These are phyloP conservation scores for Halenospora varia DNA, from an alignment of 495 filamentous ascomycete genomes.

Conservation along the genomic window DNA sequence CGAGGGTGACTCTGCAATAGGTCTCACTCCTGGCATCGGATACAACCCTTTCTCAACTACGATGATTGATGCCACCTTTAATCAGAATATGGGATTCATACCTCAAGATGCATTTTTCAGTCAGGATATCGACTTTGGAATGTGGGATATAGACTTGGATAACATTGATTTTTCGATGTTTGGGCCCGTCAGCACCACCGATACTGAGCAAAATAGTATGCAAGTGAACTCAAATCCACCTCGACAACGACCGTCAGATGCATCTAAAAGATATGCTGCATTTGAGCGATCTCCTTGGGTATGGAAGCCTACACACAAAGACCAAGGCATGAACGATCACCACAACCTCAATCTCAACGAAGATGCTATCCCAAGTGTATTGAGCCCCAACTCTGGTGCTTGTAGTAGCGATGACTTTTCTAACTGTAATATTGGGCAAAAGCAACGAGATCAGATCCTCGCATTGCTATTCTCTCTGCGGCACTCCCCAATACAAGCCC, in stretches of 20 bases:
- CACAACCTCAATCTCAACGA: conserved; percentile 10
- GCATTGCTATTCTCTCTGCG: not conserved
- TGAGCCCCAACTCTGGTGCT: not conserved
- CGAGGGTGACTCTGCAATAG: too few relatives aligned
- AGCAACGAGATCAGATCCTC: not conserved
- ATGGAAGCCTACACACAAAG: conserved; percentile 11
- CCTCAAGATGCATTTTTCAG: not conserved
- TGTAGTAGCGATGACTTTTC: not conserved
- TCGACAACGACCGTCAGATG: not conserved
- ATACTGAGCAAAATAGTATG: not conserved
- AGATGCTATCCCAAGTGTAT: conserved; percentile 1
- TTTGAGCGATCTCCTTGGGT: conserved; percentile 16
- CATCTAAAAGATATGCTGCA: conserved; percentile 10
- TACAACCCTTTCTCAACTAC: not conserved
- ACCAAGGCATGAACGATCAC: conserved; percentile 12
- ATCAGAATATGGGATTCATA: not conserved
- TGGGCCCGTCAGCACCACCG: not conserved
- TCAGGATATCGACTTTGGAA: conserved; percentile 8
- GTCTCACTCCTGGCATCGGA: too few relatives aligned
- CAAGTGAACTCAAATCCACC: not conserved
- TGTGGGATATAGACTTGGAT: conserved; percentile 13
- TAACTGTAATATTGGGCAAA: not conserved
- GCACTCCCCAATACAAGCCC: not conserved
- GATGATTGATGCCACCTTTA: not conserved
- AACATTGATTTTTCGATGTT: not conserved